Base-by-base conservation (phyloP, 2,329 filamentous ascomycete genomes). In the Colletotrichum coccodes region DNA sequence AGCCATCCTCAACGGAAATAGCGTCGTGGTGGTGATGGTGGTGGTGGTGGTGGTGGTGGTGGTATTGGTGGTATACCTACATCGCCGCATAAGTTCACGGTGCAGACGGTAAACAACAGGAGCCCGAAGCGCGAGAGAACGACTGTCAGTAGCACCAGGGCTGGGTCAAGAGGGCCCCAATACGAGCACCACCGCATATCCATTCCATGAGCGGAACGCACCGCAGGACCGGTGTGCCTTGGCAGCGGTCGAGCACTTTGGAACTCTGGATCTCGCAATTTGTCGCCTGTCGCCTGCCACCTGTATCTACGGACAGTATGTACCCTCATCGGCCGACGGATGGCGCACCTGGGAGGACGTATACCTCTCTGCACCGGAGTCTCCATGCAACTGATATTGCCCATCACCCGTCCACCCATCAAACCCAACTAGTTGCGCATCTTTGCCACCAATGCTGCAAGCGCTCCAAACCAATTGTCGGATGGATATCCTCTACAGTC, bases 131-230 rank as follows among this genome's bases (percentile, higher is more conserved):
- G 52, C 64, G 46, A 34, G 9, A 64, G 40, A 60, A 62, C 32
- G 40, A 40, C 38, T 53, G 30, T 32, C 57, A 49, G 30, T n/a
- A 47, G 54, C 40, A 46, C 53, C 21, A 47, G 28, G 9, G 16
- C 28, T n/a, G 59, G 44, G n/a, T 46, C 64, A 54, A 50, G 21
- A 23, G 30, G 47, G 34, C 16, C 34, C 49, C 23, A 38, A 66
- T 60, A 69, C 66, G 66, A 69, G 66, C 21, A 58, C 42, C 34
- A n/a, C 61, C 49, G 61, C 49, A 44, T 66, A 69, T 69, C 66
- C 54, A 65, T 69, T 60, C 66, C 66, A 32, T 28, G 61, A 69
- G 40, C 56, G 56, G 66, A 52, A 60, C 34, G 21, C 40, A 28
- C 66, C 61, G 61, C 61, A 60, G 49, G 60, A 44, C 30, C 49